These are phyloP conservation scores for Lagenidium giganteum DNA, from an alignment of 352 stramenopile genomes.

Conservation along the genomic window DNA sequence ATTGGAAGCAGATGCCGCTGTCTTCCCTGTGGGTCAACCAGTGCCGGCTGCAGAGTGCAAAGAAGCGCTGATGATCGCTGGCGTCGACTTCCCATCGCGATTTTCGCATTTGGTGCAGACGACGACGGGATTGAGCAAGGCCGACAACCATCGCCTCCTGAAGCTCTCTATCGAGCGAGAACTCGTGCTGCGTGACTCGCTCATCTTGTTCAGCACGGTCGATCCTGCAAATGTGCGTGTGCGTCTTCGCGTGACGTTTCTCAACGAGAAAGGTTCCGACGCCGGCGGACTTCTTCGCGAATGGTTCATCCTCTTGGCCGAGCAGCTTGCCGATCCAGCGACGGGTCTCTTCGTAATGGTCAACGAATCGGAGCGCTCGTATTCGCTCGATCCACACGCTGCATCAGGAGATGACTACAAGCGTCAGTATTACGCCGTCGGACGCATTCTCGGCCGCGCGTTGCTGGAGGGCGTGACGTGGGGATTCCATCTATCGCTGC, in stretches of 20 bases:
- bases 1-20: conserved; percentile 1
- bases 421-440: conserved; percentile 50
- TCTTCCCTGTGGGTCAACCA: conserved; percentile 8
- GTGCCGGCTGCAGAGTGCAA: conserved; percentile 6
- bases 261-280: conserved; percentile 70
- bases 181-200: conserved; percentile 65
- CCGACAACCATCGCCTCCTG: conserved; percentile 55
- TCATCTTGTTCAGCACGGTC: conserved; percentile 64
- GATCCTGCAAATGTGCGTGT: conserved; percentile 49
- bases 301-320: conserved; percentile 67
- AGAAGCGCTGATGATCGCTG: conserved; percentile 4
- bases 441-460: conserved; percentile 61
- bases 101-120: conserved; percentile 71
- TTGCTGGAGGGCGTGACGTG: conserved; percentile 70
- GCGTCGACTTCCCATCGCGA: conserved; percentile 61
- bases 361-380: conserved; percentile 39
- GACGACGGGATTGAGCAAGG: conserved; percentile 48
- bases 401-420: conserved; percentile 32
- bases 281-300: conserved; percentile 75
- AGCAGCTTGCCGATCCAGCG: conserved; percentile 32
- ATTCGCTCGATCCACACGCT: conserved; percentile 41
- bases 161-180: conserved; percentile 59
- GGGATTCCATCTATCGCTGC: conserved; percentile 76
- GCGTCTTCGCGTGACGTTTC: conserved; percentile 56
- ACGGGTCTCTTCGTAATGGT: conserved; percentile 49